Conservation (phyloP, 306 rosid species). For the Sicyos baderoa region DNA sequence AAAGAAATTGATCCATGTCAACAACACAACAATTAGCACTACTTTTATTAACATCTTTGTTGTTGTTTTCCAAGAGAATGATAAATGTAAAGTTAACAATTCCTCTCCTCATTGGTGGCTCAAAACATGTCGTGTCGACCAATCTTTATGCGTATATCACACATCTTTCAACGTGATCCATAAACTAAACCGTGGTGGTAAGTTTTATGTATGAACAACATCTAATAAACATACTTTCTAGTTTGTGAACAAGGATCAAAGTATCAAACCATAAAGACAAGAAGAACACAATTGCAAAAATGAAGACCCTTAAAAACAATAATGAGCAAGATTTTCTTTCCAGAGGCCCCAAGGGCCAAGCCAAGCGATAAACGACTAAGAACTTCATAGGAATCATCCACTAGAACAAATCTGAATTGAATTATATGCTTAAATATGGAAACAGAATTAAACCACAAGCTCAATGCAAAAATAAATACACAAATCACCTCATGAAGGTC, state of each 20-base stretch:
- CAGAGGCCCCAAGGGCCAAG: background rate
- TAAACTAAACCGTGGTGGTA: background rate
- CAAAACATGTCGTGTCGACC: background rate
- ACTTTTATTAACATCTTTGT: background rate
- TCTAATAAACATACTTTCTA: background rate
- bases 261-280: background rate
- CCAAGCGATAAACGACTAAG: background rate
- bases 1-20: slow-evolving; percentile 5
- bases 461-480: background rate
- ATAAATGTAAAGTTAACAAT: background rate
- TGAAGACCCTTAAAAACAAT: background rate
- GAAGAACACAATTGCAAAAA: background rate
- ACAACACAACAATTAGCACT: background rate
- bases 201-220: background rate
- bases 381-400: background rate
- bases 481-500: slow-evolving; percentile 61
- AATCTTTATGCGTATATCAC: background rate
- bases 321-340: background rate
- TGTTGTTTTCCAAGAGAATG: background rate
- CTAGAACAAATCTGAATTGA: background rate
- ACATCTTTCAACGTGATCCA: background rate
- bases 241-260: background rate
- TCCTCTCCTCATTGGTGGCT: background rate
- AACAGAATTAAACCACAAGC: background rate
- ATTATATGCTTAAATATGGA: background rate